A percentile compares a stretch with the other conserved stretches of the same genome.
phyloP scores from a whole-genome alignment of 2,329 filamentous ascomycete species.

The Rosellinia necatrix region DNA sequence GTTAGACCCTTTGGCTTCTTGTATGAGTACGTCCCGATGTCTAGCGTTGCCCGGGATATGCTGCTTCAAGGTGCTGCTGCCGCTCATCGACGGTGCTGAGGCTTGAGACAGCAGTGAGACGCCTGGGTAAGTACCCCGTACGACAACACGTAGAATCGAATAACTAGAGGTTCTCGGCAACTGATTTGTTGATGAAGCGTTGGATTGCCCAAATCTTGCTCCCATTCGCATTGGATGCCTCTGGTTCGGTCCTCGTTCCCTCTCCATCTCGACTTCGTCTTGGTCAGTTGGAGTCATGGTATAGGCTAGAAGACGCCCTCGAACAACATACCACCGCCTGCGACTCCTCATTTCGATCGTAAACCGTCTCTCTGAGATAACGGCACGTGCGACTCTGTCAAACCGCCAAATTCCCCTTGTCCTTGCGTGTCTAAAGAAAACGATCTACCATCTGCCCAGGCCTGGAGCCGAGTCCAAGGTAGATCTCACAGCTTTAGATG shows the following conservation, averaged over 20 bases:
- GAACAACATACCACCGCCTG: not conserved
- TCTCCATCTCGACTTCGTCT: not conserved
- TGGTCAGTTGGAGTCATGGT: constrained; percentile 7
- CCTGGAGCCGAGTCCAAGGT: constrained; percentile 21
- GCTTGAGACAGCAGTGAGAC: constrained; percentile 35
- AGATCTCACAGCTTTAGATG: constrained; percentile 19
- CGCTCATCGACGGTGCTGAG: constrained; percentile 17
- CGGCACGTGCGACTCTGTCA: constrained; percentile 5
- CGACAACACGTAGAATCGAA: constrained; percentile 18
- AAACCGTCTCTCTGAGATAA: constrained; percentile 15
- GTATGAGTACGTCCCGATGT: constrained; percentile 5
- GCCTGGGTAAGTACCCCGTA: constrained; percentile 26
- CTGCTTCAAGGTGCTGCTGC: not conserved
- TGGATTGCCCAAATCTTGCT: constrained; percentile 4
- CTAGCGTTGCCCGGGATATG: constrained; percentile 8
- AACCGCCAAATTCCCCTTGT: constrained; percentile 16
- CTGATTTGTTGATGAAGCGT: not conserved
- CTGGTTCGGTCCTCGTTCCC: not conserved
- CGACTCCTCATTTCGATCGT: not conserved
- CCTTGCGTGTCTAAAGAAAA: constrained; percentile 7
- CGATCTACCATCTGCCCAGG: not conserved
- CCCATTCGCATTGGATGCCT: constrained; percentile 5
- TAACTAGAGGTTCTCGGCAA: not conserved
- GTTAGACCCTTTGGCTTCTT: not conserved
- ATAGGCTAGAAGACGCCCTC: constrained; percentile 6